Evolutionary conservation across 1,139 yeast species (phyloP), one percentile per base, ranked within the genome.

Genomic region (Chernovozyma sophiae-reginae): DNA sequence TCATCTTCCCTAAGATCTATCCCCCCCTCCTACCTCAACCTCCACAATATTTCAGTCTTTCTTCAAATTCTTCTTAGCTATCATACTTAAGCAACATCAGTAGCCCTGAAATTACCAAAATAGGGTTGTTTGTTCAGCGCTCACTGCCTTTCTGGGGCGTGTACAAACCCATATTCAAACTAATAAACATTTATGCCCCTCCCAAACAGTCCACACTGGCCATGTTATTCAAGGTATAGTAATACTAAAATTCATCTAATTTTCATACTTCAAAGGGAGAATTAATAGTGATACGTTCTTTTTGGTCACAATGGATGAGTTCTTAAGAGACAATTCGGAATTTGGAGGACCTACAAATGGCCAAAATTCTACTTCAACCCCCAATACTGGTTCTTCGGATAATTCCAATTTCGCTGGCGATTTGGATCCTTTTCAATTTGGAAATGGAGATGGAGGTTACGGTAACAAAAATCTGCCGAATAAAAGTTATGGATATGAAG

Each of bases 261-360:
- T 20, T 20, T 10, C 10, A 20, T 20, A 20, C 10, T 10, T 7
- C 23, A n/a, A n/a, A n/a, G n/a, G n/a, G n/a, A n/a, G n/a, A n/a
- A n/a, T 20, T 10, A 10, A 20, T 10, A 10, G 23, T 7, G 6
- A 20, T 20, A 20, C 6, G 8, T 16, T 15, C 14, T 25, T 17
- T 4, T 18, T 3, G 20, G 26, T 20, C 14, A 32, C 23, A n/a
- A 37, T 37, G 40, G 40, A 37, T 16, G 40, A 37, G 20, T 37
- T 37, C 23, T 32, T 37, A 23, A 37, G 32, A 31, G 40, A 37
- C 29, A 33, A 32, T 13, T 27, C 34, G 7, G 40, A 37, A n/a
- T 37, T 24, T 20, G 40, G 38, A 18, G 22, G 27, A 28, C 22
- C 31, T 11, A 25, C 36, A 7, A 19, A 15, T 12, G 36, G 16